Evolutionary conservation across 768 basidiomycete genomes (phyloP), one percentile per base, ranked within the genome.

Genomic region (Clavulina sp.): DNA sequence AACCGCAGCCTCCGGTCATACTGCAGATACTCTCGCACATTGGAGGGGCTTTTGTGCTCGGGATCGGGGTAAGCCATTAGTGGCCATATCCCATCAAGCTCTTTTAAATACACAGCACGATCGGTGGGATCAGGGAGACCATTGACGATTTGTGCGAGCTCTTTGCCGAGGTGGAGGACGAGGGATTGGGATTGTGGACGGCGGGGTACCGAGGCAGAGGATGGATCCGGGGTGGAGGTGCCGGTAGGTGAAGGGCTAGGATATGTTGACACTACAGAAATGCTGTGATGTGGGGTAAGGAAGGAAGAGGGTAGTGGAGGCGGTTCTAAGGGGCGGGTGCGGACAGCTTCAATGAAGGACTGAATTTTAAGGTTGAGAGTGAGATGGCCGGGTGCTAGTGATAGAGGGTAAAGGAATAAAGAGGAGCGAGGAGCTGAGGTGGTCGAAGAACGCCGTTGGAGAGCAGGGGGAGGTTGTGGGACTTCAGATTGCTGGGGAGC

Each of bases 291-390:
- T 24, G 66, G 57, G 33, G 64, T 63, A 26, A 19, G 16, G 28
- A 23, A 41, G 19, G 51, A 48, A 7, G 19, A 23, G 23, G 26
- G 24, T 9, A 29, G 32, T 24, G 24, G 30, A 3, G 50, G 46
- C 29, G 48, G 49, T 2, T 66, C 65, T 18, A 86, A 70, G 3
- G 84, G 82, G 9, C 74, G 62, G 2, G 82, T 81, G 28, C 88
- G 77, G 56, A 86, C 78, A 21, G 80, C 74, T 64, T 96, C 92
- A 60, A 85, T 79, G 67, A 95, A 96, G 1, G 77, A 75, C 38
- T 84, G 79, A 46, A 95, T 84, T 48, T 81, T 81, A 34, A 96
- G 77, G 61, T 95, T 91, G 55, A 96, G 73, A 18, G 70, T 68
- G 49, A 93, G 71, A 58, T 89, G 85, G 1, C 69, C 63, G n/a